A percentile compares a stretch with the other conserved stretches of the same genome.
phyloP scores from a whole-genome alignment of 164 flowering plant species.

The Chimonanthus salicifolius region DNA sequence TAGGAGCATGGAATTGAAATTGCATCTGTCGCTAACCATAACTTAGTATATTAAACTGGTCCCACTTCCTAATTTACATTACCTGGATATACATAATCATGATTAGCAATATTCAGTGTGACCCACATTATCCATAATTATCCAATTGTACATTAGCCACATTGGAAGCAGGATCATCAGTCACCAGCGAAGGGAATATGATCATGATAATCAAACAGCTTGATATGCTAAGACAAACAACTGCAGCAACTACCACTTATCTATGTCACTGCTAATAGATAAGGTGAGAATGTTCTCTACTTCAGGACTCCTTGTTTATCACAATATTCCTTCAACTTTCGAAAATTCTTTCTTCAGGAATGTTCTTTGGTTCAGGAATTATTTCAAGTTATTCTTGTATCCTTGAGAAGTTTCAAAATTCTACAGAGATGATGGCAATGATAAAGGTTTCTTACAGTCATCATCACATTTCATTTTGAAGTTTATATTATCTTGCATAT shows the following conservation, averaged over 20 bases:
- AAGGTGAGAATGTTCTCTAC: conserved; percentile 9
- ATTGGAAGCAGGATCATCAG: not conserved
- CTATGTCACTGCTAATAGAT: not conserved
- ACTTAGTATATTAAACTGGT: not conserved
- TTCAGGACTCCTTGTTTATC: not conserved
- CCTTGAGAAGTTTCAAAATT: not conserved
- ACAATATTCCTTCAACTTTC: not conserved
- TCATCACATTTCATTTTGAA: not conserved
- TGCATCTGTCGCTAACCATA: conserved; percentile 6
- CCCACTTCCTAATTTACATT: conserved; percentile 3
- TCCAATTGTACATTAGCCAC: not conserved
- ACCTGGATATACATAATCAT: conserved; percentile 4
- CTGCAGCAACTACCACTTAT: conserved; percentile 1
- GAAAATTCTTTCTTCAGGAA: not conserved
- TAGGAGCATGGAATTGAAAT: not conserved
- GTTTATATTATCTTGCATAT: not conserved
- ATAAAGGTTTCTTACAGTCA: no score
- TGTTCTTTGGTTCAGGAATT: not conserved
- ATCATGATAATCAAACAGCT: not conserved
- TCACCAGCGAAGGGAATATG: not conserved
- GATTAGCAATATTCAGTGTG: not conserved
- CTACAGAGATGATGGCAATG: not conserved
- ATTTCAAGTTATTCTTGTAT: not conserved
- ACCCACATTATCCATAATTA: not conserved
- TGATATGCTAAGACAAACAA: not conserved